phyloP scores from a whole-genome alignment of 495 filamentous ascomycete genomes.

The Hyaloscypha bicolor region DNA sequence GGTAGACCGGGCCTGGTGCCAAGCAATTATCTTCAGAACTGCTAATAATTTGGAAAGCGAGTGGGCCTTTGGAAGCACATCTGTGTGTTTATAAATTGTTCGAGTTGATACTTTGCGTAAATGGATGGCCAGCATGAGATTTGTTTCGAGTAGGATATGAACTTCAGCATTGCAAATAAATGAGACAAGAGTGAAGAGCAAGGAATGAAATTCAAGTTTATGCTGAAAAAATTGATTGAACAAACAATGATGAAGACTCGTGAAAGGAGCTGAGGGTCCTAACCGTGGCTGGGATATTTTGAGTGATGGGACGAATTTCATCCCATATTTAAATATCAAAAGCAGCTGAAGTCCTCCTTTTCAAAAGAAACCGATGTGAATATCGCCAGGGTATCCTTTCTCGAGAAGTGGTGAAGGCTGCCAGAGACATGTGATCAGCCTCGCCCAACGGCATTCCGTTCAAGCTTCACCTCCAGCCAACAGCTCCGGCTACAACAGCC shows the following conservation, averaged over 20 bases:
- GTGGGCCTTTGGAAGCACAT: neutral
- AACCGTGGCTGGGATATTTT: no score
- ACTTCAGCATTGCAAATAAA: constrained; percentile 6
- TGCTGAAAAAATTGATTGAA: neutral
- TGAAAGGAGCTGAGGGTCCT: no score
- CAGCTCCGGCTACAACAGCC: neutral
- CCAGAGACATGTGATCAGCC: constrained; percentile 2
- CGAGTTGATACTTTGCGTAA: neutral
- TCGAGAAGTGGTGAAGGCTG: neutral
- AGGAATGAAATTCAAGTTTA: neutral
- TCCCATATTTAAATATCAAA: no score
- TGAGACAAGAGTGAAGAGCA: neutral
- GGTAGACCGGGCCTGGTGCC: constrained; percentile 83
- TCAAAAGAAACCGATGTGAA: no score
- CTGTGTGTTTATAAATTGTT: constrained; percentile 5
- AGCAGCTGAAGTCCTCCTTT: no score
- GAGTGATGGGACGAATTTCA: no score
- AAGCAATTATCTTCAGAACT: constrained; percentile 91
- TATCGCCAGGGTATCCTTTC: no score
- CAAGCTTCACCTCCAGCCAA: neutral
- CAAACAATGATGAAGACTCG: neutral
- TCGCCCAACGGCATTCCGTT: neutral
- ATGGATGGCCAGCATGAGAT: neutral
- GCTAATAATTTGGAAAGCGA: constrained; percentile 40
- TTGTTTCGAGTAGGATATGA: neutral